These are phyloP conservation scores for Thielaviopsis euricoi DNA, from an alignment of 2,329 filamentous ascomycete species.

Conservation along the genomic window DNA sequence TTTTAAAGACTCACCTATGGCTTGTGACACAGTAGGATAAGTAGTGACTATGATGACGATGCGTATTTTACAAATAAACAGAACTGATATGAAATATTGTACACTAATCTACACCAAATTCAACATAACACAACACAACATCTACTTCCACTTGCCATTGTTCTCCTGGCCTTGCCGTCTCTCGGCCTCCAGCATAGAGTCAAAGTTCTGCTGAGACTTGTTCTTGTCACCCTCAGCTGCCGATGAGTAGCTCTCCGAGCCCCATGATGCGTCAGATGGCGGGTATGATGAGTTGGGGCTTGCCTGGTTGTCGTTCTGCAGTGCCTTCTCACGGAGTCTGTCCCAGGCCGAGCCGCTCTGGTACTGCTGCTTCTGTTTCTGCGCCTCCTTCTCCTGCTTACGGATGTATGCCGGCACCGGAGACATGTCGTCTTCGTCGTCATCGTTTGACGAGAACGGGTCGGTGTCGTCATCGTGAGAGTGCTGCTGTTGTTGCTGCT, in stretches of 20 bases:
- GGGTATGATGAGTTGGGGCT: background rate
- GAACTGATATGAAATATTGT: background rate
- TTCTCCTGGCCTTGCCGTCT: conserved; percentile 22
- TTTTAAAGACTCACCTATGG: conserved; percentile 27
- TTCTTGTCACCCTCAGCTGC: background rate
- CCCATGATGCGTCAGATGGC: background rate
- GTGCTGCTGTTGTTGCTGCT: background rate
- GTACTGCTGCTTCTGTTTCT: background rate
- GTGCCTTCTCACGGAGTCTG: conserved; percentile 1
- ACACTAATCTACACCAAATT: background rate
- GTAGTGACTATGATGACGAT: conserved; percentile 3
- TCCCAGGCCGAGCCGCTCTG: conserved; percentile 8
- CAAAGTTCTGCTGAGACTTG: conserved; percentile 32
- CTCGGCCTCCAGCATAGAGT: conserved; percentile 30
- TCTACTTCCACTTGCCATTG: conserved; percentile 17
- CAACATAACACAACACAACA: background rate
- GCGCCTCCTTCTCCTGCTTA: conserved; percentile 6
- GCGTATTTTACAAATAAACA: conserved; percentile 3
- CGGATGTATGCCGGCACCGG: conserved; percentile 11
- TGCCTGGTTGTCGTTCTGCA: background rate
- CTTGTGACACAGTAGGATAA: background rate
- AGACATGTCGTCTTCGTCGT: conserved; percentile 8
- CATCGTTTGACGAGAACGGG: conserved; percentile 7
- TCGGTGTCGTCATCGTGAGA: conserved; percentile 6
- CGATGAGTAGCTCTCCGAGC: background rate